These are phyloP conservation scores for Camellia japonica DNA, from an alignment of 148 eudicot species.

Conservation along the genomic window DNA sequence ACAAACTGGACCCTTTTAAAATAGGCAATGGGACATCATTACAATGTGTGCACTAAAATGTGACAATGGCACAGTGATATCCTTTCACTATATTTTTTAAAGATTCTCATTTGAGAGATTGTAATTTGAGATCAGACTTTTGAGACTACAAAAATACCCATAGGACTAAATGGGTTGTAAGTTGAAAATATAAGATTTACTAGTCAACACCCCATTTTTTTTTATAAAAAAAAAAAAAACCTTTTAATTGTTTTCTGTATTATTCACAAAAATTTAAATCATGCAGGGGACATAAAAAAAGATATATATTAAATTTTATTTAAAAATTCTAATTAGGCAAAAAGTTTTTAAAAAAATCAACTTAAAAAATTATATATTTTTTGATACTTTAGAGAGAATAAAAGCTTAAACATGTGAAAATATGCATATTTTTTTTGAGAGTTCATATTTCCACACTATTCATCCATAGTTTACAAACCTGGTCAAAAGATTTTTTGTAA, in stretches of 20 bases:
- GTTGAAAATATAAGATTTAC: background rate
- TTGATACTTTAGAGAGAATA: no score
- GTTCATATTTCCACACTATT: background rate
- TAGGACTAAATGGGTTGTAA: background rate
- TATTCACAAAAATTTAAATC: no score
- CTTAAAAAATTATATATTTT: no score
- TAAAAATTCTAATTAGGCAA: background rate
- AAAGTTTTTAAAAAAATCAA: no score
- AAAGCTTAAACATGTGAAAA: background rate
- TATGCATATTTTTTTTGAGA: no score
- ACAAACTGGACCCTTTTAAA: no score
- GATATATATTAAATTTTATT: no score
- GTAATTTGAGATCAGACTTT: background rate
- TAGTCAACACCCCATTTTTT: no score
- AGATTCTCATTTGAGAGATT: background rate
- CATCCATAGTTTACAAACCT: no score
- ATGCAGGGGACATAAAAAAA: background rate
- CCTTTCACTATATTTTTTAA: background rate
- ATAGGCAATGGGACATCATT: background rate
- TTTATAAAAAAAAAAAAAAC: no score
- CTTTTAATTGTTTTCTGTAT: no score
- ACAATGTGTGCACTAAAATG: background rate
- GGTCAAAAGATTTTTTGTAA: background rate
- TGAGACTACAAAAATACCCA: background rate
- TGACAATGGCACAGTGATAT: background rate